Evolutionary conservation across 345 rosid genomes (phyloP), one percentile per base, ranked within the genome.

Genomic region (Eucalyptus paniculata): DNA sequence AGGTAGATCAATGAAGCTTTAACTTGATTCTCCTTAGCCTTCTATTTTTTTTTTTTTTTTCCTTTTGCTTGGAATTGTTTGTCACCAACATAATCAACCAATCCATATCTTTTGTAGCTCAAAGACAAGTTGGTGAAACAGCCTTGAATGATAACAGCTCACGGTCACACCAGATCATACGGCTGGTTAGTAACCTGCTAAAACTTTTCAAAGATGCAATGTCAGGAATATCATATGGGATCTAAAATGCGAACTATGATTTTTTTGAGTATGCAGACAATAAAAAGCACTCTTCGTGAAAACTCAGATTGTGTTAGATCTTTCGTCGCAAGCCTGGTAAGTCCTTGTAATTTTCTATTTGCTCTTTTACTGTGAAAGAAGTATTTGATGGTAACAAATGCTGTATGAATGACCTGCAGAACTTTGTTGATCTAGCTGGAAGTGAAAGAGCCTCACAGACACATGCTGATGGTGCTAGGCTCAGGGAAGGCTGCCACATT

Each of bases 41-140:
- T 67, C 80, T 32, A 6, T 37, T 10, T 6, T 21, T 72, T 4
- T 6, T 17, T 8, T 18, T 18, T 37, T 62, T 14, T 9, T 3
- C 14, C 28, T 77, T 77, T 37, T 19, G 16, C 47, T 77, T 19
- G 47, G 83, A 37, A 37, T 77, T 77, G 42, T 77, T 37, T 77
- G 45, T 77, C 83, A 77, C 45, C 47, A 12, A 77, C 15, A 77
- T 37, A 77, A 77, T 21, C 45, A 77, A 77, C 45, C 45, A 21
- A 77, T 77, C 9, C 83, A 77, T 77, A 23, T 77, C 83, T 77
- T 44, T 88, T 90, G 89, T 88, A 98, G 99, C 99, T 89, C 99
- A 98, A 95, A 96, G 99, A 90, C 99, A 97, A 96, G 99, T 97
- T 92, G 99, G 99, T 88, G 99, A 98, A 94, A 98, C 99, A 87